Evolutionary conservation across 345 rosid species (phyloP).

Genomic region (Geranium rotundifolium): DNA sequence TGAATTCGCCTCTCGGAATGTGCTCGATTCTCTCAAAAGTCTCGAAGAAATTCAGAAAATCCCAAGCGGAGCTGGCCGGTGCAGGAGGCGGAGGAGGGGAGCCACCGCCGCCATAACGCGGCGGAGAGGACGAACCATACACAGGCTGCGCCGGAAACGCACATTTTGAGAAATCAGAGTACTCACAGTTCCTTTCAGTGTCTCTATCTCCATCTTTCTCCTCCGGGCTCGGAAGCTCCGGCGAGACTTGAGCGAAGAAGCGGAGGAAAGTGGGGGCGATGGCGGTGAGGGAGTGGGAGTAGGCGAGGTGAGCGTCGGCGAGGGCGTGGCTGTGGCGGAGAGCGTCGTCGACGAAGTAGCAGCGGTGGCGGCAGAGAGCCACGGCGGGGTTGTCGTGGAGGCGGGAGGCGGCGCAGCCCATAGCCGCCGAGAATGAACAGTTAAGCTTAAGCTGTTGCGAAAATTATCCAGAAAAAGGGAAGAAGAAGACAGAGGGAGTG

Average conservation of each 20-base stretch:
- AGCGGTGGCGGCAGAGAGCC: constrained; percentile 30
- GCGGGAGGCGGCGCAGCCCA: constrained; percentile 34
- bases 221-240: no score
- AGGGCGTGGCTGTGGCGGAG: constrained; percentile 25
- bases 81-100: constrained; percentile 30
- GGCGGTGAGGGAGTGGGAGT: constrained; percentile 24
- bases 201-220: no score
- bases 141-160: no score
- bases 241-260: constrained; percentile 8
- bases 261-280: constrained; percentile 19
- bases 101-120: constrained; percentile 9
- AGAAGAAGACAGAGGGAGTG: no score
- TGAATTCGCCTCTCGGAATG: background rate
- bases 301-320: constrained; percentile 46
- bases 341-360: constrained; percentile 25
- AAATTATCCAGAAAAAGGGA: no score
- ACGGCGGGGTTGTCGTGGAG: constrained; percentile 30
- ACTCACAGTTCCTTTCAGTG: no score
- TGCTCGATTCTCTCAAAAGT: constrained; percentile 28
- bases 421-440: constrained; percentile 28
- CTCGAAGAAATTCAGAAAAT: constrained; percentile 51
- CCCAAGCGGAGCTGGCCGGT: constrained; percentile 44
- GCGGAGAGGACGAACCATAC: background rate
- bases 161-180: no score
- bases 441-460: no score